Evolutionary conservation across 1,284 basidiomycete genomes (phyloP).

Genomic region (Austropuccinia psidii): DNA sequence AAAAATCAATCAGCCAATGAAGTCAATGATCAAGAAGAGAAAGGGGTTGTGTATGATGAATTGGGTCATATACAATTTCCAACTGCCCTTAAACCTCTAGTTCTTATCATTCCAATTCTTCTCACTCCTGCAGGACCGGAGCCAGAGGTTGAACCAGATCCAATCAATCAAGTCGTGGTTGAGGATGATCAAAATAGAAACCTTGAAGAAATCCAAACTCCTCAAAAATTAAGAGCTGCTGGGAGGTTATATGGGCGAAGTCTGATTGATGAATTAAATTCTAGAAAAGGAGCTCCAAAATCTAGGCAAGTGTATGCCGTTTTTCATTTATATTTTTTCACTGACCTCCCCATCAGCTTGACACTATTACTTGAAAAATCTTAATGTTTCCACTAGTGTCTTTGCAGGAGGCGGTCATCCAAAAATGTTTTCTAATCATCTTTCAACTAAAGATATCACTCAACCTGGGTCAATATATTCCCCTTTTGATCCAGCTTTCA

Average conservation of each 20-base stretch:
- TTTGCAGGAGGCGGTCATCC: conserved; percentile 7
- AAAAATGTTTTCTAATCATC: conserved; percentile 20
- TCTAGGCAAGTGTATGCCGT: conserved; percentile 20
- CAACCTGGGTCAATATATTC: conserved; percentile 32
- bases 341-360: no score
- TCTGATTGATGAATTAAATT: conserved; percentile 35
- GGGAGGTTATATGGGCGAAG: conserved; percentile 32
- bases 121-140: conserved; percentile 22
- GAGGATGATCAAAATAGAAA: not conserved
- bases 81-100: conserved; percentile 17
- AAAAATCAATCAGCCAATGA: no score
- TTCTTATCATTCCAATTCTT: conserved; percentile 28
- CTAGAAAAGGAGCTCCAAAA: conserved; percentile 31
- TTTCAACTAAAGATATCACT: conserved; percentile 20
- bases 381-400: not conserved
- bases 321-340: no score
- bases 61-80: conserved; percentile 31
- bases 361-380: not conserved
- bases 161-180: no score
- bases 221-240: conserved; percentile 7
- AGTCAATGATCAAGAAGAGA: not conserved
- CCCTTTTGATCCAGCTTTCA: not conserved
- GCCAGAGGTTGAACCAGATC: no score
- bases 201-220: conserved; percentile 2
- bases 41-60: conserved; percentile 25